These are phyloP conservation scores for Mortierella sp. DNA, from an alignment of 371 early-diverging fungal genomes.

Conservation along the genomic window DNA sequence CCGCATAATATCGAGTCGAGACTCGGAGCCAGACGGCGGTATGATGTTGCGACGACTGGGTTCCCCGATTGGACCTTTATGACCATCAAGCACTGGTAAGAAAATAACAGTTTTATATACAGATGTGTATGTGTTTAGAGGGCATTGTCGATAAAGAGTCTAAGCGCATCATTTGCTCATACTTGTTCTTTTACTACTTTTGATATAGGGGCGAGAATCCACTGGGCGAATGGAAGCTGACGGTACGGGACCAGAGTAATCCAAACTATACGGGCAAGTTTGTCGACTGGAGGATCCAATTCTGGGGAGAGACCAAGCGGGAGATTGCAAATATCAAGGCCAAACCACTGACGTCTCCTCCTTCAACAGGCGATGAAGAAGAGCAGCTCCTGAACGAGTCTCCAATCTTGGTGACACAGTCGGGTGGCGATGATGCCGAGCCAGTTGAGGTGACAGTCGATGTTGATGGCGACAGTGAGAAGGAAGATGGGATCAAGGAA, in stretches of 20 bases:
- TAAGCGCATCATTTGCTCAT: no score
- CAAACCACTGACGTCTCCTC: not conserved
- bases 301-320: conserved; percentile 74
- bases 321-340: conserved; percentile 9
- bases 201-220: conserved; percentile 84
- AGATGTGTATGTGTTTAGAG: no score
- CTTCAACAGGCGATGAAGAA: not conserved
- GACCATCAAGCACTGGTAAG: conserved; percentile 95
- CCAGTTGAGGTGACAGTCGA: not conserved
- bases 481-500: not conserved
- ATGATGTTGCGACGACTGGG: conserved; percentile 77
- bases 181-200: not conserved
- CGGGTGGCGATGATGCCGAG: not conserved
- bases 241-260: conserved; percentile 66
- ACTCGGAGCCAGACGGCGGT: conserved; percentile 74
- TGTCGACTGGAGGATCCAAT: conserved; percentile 74
- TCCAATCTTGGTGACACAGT: not conserved
- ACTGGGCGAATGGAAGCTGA: conserved; percentile 85
- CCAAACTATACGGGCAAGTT: conserved; percentile 62
- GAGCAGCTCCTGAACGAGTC: conserved; percentile 19
- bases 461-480: not conserved
- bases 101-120: not conserved
- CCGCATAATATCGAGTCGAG: conserved; percentile 78
- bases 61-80: conserved; percentile 93
- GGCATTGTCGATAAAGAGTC: no score